These are phyloP conservation scores for Phytophthora fragariae DNA, from an alignment of 352 stramenopile genomes.

Conservation along the genomic window DNA sequence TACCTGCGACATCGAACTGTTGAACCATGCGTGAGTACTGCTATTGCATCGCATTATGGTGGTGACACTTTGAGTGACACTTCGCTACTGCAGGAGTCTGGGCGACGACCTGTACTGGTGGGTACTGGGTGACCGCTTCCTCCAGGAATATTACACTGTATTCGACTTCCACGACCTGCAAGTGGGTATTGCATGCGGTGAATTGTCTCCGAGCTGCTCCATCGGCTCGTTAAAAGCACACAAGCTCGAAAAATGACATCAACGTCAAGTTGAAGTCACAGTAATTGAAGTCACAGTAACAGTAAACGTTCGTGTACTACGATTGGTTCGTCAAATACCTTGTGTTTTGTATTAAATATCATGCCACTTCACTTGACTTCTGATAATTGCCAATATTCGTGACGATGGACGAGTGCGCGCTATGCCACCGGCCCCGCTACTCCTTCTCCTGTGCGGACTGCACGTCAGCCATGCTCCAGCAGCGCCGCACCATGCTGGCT, in stretches of 20 bases:
- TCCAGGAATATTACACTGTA: conserved; percentile 70
- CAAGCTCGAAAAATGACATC: neutral
- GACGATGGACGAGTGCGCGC: conserved; percentile 58
- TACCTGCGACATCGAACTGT: conserved; percentile 55
- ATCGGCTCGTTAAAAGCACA: neutral
- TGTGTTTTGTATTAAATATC: neutral
- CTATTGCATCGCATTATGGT: neutral
- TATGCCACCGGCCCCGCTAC: conserved; percentile 58
- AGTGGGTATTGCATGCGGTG: conserved; percentile 60
- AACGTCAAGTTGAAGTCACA: conserved; percentile 1
- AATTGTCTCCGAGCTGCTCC: conserved; percentile 22
- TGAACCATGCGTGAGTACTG: conserved; percentile 47
- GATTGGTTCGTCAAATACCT: conserved; percentile 2
- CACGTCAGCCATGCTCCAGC: conserved; percentile 73
- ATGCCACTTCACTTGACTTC: neutral
- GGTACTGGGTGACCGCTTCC: conserved; percentile 69
- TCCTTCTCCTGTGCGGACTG: conserved; percentile 75
- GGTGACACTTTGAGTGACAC: neutral
- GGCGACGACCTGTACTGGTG: conserved; percentile 60
- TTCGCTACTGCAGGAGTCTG: conserved; percentile 30
- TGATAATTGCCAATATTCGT: conserved; percentile 11
- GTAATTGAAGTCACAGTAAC: too few species aligned
- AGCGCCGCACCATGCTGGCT: conserved; percentile 77
- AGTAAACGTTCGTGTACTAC: neutral
- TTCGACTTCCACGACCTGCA: conserved; percentile 58